Evolutionary conservation across 2,329 filamentous ascomycete genomes (phyloP).

Genomic region (Aspergillus quadricinctus): DNA sequence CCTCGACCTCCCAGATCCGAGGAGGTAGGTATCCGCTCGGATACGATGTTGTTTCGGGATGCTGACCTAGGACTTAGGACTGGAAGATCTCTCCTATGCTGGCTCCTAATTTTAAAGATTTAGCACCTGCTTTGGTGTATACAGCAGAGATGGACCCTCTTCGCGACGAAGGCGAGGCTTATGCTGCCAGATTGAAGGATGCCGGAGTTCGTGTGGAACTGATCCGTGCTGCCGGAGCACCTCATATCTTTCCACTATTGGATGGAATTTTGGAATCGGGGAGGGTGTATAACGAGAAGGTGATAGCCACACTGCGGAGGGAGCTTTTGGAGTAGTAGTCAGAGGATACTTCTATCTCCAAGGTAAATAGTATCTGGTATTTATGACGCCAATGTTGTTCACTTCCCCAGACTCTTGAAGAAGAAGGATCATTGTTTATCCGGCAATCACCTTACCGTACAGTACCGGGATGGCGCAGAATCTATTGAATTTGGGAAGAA

Average conservation of each 20-base stretch:
- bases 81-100: slow-evolving; percentile 43
- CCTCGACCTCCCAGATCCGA: slow-evolving; percentile 32
- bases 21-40: slow-evolving; percentile 24
- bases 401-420: not conserved
- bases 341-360: not conserved
- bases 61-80: slow-evolving; percentile 24
- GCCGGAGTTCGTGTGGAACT: slow-evolving; percentile 32
- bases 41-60: not conserved
- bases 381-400: not conserved
- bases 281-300: slow-evolving; percentile 24
- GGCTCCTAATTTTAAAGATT: slow-evolving; percentile 28
- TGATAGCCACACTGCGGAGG: slow-evolving; percentile 24
- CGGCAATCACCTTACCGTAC: slow-evolving; percentile 11
- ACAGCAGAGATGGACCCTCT: slow-evolving; percentile 41
- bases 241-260: slow-evolving; percentile 29
- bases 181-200: slow-evolving; percentile 34
- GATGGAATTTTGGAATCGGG: slow-evolving; percentile 30
- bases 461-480: not conserved
- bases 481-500: not conserved
- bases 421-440: slow-evolving; percentile 16
- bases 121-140: slow-evolving; percentile 38
- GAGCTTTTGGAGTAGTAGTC: slow-evolving; percentile 14
- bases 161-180: slow-evolving; percentile 40
- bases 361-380: not conserved
- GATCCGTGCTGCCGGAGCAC: slow-evolving; percentile 28